Evolutionary conservation across 2,329 filamentous ascomycete genomes (phyloP).

Genomic region (Tolypocladium endophyticum): DNA sequence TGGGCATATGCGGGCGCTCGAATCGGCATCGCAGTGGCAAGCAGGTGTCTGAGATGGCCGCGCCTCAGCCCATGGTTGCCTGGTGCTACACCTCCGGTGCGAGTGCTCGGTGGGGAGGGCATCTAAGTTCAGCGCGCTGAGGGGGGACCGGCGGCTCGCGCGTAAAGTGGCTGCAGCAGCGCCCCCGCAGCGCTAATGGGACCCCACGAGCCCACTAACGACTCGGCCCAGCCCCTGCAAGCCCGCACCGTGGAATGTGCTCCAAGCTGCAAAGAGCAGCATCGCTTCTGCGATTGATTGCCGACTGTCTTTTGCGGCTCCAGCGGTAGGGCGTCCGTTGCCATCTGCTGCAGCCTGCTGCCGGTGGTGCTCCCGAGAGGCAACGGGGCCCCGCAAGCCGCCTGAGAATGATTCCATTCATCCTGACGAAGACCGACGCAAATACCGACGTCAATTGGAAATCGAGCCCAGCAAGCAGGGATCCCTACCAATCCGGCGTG

Average conservation of each 20-base stretch:
- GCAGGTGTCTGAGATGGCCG: background rate
- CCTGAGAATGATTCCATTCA: background rate
- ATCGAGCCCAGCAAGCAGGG: conserved; percentile 6
- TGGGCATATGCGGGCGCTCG: background rate
- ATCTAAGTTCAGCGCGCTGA: background rate
- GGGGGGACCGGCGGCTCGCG: background rate
- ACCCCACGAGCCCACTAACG: background rate
- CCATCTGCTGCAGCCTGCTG: background rate
- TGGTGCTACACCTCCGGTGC: background rate
- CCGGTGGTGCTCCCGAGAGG: background rate
- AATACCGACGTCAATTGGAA: background rate
- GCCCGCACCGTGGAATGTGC: background rate
- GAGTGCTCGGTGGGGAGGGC: background rate
- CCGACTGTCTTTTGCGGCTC: background rate
- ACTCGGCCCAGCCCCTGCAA: conserved; percentile 8
- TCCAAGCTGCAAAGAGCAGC: background rate
- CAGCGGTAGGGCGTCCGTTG: background rate
- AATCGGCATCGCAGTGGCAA: background rate
- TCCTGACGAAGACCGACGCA: background rate
- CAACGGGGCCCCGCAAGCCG: background rate
- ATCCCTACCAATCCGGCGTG: conserved; percentile 1
- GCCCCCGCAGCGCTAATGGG: background rate
- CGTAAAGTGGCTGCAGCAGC: conserved; percentile 8
- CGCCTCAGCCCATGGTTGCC: background rate
- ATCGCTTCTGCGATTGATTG: background rate